phyloP scores from a whole-genome alignment of 2,329 filamentous ascomycete species.

The Harringtonia lauricola region DNA sequence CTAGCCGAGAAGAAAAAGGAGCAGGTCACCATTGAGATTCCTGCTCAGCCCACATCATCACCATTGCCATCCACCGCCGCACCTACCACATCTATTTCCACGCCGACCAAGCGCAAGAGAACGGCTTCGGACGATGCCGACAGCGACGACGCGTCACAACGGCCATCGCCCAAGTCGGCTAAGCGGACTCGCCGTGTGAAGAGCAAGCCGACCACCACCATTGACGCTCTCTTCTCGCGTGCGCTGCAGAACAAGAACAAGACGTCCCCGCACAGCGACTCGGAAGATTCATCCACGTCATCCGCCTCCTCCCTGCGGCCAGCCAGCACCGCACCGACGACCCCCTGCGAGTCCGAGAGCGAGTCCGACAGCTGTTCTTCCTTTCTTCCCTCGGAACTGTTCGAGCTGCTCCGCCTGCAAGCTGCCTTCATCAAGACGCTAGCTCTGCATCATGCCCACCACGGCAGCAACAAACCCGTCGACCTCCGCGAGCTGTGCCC shows the following conservation, averaged over 20 bases:
- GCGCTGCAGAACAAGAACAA: not conserved
- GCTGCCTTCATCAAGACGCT: slow-evolving; percentile 57
- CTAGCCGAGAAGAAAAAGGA: slow-evolving; percentile 32
- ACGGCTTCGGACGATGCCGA: slow-evolving; percentile 6
- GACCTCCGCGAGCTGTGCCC: slow-evolving; percentile 51
- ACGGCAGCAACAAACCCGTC: slow-evolving; percentile 49
- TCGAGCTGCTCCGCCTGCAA: slow-evolving; percentile 53
- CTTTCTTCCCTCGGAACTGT: slow-evolving; percentile 38
- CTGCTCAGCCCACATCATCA: not conserved
- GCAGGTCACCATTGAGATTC: slow-evolving; percentile 16
- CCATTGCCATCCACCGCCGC: not conserved
- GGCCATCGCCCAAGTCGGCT: not conserved
- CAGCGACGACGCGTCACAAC: not conserved
- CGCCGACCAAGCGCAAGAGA: slow-evolving; percentile 6
- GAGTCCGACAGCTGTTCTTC: slow-evolving; percentile 12
- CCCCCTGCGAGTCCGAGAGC: slow-evolving; percentile 23
- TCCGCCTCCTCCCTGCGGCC: slow-evolving; percentile 7
- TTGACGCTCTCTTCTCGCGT: slow-evolving; percentile 9
- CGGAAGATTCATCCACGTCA: not conserved
- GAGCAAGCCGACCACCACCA: slow-evolving; percentile 10
- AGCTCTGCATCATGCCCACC: slow-evolving; percentile 58
- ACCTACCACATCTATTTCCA: not conserved
- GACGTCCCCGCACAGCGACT: slow-evolving; percentile 2
- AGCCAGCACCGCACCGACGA: slow-evolving; percentile 25
- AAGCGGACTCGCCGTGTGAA: slow-evolving; percentile 8